Percentiles rank a stretch among this genome's conserved stretches.
Evolutionary conservation across 2,329 filamentous ascomycete genomes (phyloP).

Genomic region (Penicillium olsonii): DNA sequence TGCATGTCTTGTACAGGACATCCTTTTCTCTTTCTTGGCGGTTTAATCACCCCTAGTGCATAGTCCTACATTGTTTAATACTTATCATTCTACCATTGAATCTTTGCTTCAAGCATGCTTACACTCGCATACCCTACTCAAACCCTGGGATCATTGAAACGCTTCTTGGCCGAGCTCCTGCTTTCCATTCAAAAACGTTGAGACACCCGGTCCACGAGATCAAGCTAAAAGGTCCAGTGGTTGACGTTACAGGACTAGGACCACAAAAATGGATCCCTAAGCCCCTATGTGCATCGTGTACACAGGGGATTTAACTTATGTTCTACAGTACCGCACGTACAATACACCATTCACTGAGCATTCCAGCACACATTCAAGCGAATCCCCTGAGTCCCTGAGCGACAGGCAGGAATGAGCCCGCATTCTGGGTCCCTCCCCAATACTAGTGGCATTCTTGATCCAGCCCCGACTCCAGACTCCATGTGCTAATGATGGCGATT

Average conservation of each 20-base stretch:
- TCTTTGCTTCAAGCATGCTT: constrained; percentile 6
- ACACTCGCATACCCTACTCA: constrained; percentile 4
- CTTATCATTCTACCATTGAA: constrained; percentile 15
- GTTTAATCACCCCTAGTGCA: constrained; percentile 17
- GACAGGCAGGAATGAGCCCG: constrained; percentile 17
- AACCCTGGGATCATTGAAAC: too few relatives aligned
- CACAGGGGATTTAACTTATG: too few relatives aligned
- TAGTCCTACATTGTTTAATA: constrained; percentile 29
- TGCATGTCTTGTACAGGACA: constrained; percentile 25
- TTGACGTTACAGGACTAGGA: too few relatives aligned
- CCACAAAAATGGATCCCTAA: too few relatives aligned
- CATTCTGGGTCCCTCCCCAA: constrained; percentile 22
- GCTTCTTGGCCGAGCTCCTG: neutral
- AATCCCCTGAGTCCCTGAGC: constrained; percentile 6
- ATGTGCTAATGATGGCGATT: neutral
- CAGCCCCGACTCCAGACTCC: constrained; percentile 1
- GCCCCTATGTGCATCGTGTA: too few relatives aligned
- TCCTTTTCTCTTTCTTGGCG: constrained; percentile 13
- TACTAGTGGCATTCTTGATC: constrained; percentile 14
- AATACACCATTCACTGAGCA: neutral
- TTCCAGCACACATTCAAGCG: neutral
- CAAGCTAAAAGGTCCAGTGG: too few relatives aligned
- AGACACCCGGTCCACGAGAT: too few relatives aligned
- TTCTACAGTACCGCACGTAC: too few relatives aligned
- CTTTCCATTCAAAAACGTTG: neutral